Evolutionary conservation across 768 basidiomycete species (phyloP).

Genomic region (Termitomyces sp.): DNA sequence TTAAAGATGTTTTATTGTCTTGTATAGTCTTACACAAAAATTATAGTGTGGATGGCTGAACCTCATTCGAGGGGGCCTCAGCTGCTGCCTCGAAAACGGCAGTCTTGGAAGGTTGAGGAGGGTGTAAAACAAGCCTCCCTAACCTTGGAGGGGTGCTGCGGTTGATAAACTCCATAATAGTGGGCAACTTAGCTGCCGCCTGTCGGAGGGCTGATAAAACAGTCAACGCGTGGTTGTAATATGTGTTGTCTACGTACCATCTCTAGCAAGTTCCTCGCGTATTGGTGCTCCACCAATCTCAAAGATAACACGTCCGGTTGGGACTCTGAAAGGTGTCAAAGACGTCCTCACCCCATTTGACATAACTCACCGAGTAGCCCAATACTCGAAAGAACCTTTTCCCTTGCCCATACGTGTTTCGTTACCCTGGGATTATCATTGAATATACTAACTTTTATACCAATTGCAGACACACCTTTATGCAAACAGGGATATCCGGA

Average conservation of each 20-base stretch:
- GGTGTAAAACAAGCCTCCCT: constrained; percentile 57
- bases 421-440: constrained; percentile 53
- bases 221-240: not conserved
- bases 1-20: not conserved
- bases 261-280: constrained; percentile 87
- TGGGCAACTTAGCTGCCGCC: constrained; percentile 84
- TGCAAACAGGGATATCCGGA: constrained; percentile 95
- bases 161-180: constrained; percentile 82
- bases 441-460: not conserved
- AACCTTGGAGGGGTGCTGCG: constrained; percentile 64
- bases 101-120: constrained; percentile 26
- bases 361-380: constrained; percentile 78
- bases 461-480: constrained; percentile 58
- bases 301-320: constrained; percentile 85
- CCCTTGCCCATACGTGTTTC: constrained; percentile 99
- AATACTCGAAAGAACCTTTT: constrained; percentile 95
- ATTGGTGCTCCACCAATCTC: constrained; percentile 90
- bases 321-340: constrained; percentile 48
- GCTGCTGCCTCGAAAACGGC: constrained; percentile 8
- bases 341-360: not conserved
- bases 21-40: not conserved
- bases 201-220: constrained; percentile 66
- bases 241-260: constrained; percentile 47
- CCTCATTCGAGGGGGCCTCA: constrained; percentile 3
- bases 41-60: not conserved